Evolutionary conservation across 2,329 filamentous ascomycete species (phyloP).

Genomic region (Hortaea sp.): DNA sequence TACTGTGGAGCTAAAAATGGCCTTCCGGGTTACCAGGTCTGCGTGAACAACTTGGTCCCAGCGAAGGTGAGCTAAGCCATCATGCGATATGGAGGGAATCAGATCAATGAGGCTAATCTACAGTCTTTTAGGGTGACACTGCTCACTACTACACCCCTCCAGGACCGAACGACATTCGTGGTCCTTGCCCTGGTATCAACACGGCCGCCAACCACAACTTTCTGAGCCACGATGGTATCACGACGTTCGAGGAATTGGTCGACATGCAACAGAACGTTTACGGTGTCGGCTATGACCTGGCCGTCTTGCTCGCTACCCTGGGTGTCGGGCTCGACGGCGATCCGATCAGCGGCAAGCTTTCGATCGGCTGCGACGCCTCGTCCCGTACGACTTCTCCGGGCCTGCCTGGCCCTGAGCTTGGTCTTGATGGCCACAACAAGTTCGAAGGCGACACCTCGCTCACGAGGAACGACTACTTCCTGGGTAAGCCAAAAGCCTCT

Average conservation of each 20-base stretch:
- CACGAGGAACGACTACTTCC: constrained; percentile 29
- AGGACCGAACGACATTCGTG: constrained; percentile 28
- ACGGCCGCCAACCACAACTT: constrained; percentile 30
- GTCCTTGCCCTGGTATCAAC: constrained; percentile 31
- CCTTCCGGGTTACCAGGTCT: constrained; percentile 22
- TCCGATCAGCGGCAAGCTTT: constrained; percentile 27
- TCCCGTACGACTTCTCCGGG: constrained; percentile 23
- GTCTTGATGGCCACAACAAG: constrained; percentile 32
- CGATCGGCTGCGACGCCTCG: constrained; percentile 32
- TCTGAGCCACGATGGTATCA: constrained; percentile 30
- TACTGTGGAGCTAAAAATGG: constrained; percentile 32
- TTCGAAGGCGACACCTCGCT: constrained; percentile 28
- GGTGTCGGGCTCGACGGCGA: constrained; percentile 30
- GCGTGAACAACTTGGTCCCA: constrained; percentile 16
- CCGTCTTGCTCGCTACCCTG: constrained; percentile 27
- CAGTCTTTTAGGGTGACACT: constrained; percentile 19
- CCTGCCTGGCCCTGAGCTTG: constrained; percentile 24
- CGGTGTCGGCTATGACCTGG: constrained; percentile 32
- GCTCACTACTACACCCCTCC: constrained; percentile 26
- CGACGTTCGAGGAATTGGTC: constrained; percentile 30
- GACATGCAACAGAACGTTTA: constrained; percentile 33
- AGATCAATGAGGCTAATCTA: background rate
- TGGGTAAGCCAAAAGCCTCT: background rate
- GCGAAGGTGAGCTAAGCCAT: constrained; percentile 26
- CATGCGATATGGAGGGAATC: constrained; percentile 5